Conservation (phyloP, 495 filamentous ascomycete species). For the Hyaloscypha finlandica region DNA sequence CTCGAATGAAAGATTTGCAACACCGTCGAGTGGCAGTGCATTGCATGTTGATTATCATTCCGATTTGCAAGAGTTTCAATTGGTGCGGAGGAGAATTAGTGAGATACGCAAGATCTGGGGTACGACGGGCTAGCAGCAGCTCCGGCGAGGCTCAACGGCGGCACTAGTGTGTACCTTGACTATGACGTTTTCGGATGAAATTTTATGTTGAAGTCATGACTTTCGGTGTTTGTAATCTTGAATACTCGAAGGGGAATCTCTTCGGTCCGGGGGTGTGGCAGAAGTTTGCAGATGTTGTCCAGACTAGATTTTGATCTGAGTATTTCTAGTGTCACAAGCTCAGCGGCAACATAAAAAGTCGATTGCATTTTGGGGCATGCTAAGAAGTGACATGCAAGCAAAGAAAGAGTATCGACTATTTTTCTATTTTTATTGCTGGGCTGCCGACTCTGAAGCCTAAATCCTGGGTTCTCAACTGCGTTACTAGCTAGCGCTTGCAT, state of each 20-base stretch:
- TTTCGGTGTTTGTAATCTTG: neutral
- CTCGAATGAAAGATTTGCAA: neutral
- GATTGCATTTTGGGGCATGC: too few relatives aligned
- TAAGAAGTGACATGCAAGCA: neutral
- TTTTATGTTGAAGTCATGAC: slow-evolving; percentile 20
- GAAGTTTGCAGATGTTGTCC: neutral
- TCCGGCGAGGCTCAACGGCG: slow-evolving; percentile 18
- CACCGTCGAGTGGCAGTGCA: neutral
- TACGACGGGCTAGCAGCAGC: neutral
- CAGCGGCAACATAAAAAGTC: neutral
- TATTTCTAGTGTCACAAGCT: neutral
- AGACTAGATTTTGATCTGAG: neutral
- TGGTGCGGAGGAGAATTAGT: neutral
- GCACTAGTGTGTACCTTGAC: neutral
- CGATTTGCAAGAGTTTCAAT: neutral
- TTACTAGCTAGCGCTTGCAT: neutral
- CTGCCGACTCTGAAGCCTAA: neutral
- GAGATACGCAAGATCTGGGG: neutral
- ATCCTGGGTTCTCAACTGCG: neutral
- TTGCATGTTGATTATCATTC: slow-evolving; percentile 3
- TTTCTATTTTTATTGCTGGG: neutral
- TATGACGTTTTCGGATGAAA: slow-evolving; percentile 10
- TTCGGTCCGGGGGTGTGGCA: neutral
- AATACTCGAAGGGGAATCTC: neutral
- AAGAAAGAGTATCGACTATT: neutral